phyloP scores from a whole-genome alignment of 148 eudicot genomes.

The Cornus florida region DNA sequence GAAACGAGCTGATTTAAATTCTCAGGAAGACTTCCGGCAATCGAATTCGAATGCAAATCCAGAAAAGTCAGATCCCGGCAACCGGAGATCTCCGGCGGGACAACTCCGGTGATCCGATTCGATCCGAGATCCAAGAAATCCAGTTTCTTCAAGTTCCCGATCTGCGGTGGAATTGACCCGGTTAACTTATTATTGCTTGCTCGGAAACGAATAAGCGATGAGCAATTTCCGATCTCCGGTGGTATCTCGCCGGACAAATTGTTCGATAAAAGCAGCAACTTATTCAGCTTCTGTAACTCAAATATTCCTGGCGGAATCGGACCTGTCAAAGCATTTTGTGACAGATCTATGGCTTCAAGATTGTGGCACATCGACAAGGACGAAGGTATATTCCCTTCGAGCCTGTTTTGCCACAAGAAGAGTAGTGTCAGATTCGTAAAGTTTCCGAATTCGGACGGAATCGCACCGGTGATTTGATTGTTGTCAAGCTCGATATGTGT shows the following conservation, averaged over 20 bases:
- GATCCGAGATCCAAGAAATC: slow-evolving; percentile 79
- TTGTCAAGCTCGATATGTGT: slow-evolving; percentile 87
- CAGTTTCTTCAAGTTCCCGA: slow-evolving; percentile 64
- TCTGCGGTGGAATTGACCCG: slow-evolving; percentile 66
- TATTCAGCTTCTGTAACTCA: slow-evolving; percentile 60
- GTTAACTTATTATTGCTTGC: slow-evolving; percentile 59
- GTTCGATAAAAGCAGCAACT: slow-evolving; percentile 66
- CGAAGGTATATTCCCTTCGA: slow-evolving; percentile 71
- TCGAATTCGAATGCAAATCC: slow-evolving; percentile 77
- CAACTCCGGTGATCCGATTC: slow-evolving; percentile 58
- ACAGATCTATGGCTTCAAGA: slow-evolving; percentile 72
- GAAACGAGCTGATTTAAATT: slow-evolving; percentile 43
- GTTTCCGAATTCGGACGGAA: slow-evolving; percentile 71
- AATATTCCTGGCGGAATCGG: slow-evolving; percentile 68
- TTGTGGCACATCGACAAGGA: slow-evolving; percentile 49
- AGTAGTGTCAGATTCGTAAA: slow-evolving; percentile 53
- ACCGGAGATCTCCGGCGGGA: slow-evolving; percentile 65
- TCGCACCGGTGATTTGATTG: slow-evolving; percentile 68
- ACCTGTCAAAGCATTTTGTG: slow-evolving; percentile 68
- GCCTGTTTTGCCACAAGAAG: slow-evolving; percentile 77
- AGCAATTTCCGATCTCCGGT: slow-evolving; percentile 69
- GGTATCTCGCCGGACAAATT: slow-evolving; percentile 71
- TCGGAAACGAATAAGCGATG: slow-evolving; percentile 69
- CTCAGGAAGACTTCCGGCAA: slow-evolving; percentile 59
- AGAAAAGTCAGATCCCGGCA: slow-evolving; percentile 80